phyloP scores from a whole-genome alignment of 306 rosid genomes.

The Dryas alaskensis region DNA sequence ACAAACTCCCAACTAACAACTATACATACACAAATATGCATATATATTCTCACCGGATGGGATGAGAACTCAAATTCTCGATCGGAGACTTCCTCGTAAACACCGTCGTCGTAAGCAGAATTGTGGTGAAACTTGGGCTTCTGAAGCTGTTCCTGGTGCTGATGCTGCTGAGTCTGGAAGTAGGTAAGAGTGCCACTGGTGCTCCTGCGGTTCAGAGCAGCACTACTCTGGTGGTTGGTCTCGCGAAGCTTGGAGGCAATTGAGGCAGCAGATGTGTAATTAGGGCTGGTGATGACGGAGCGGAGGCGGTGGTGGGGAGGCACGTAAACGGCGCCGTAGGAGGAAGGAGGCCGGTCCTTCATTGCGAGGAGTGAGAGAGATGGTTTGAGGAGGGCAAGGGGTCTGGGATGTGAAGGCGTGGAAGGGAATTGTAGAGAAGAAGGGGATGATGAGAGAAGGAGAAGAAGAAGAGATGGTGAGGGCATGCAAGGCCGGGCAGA shows the following conservation, averaged over 20 bases:
- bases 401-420: slow-evolving; percentile 16
- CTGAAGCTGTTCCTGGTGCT: slow-evolving; percentile 39
- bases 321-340: slow-evolving; percentile 64
- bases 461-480: slow-evolving; percentile 11
- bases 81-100: slow-evolving; percentile 50
- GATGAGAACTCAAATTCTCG: slow-evolving; percentile 43
- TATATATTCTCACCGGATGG: slow-evolving; percentile 36
- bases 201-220: slow-evolving; percentile 30
- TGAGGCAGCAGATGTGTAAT: slow-evolving; percentile 38
- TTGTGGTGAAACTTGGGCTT: slow-evolving; percentile 37
- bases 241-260: slow-evolving; percentile 38
- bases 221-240: neutral
- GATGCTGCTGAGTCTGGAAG: slow-evolving; percentile 35
- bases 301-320: slow-evolving; percentile 91
- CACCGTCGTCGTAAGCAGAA: slow-evolving; percentile 50
- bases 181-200: slow-evolving; percentile 11
- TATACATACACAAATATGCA: neutral
- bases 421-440: slow-evolving; percentile 16
- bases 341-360: slow-evolving; percentile 85
- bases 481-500: slow-evolving; percentile 44
- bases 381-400: slow-evolving; percentile 51
- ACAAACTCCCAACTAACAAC: neutral
- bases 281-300: slow-evolving; percentile 46
- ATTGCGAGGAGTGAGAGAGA: slow-evolving; percentile 35
- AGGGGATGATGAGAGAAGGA: slow-evolving; percentile 2